Base-by-base conservation (phyloP, 2,329 filamentous ascomycete species). In the Penicillium sp. region DNA sequence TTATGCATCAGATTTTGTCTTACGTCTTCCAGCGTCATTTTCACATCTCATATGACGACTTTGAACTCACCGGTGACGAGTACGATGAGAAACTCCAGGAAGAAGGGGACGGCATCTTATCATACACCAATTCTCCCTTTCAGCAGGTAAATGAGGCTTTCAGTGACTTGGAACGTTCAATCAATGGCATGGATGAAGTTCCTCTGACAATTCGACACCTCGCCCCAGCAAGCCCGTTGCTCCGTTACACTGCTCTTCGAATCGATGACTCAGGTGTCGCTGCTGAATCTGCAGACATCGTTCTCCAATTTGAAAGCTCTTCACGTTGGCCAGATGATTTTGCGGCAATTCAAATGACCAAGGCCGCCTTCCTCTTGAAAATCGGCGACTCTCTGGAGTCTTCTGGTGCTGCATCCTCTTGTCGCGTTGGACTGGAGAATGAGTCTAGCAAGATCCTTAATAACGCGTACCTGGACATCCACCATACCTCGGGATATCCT, bases 281-380 rank as follows among this genome's bases (percentile, higher is more conserved):
- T 13, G 44, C 52, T 6, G 47, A 54, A 8, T 82, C 85, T 0
- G 82, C 89, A 49, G 82, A 93, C 50, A 76, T 93, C 20, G 76
- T 88, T 28, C 73, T 98, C 32, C 89, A 90, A 57, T 96, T 98
- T 52, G 92, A 98, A 66, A 85, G 84, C 3, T 96, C 92, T 5
- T 82, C 80, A 30, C 83, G 86, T 51, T 98, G 92, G 92, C 92
- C 92, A 0, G 89, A 96, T 57, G 87, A 93, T 56, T 67, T 96
- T 6, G 78, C 78, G 3, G 89, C 90, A 4, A 95, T 96, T 39
- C 92, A 98, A 61, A 80, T 88, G 56, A 89, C 88, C 9, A 98
- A 98, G 64, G 77, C 93, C 26, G 92, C 93, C 3, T 94, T 98
- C 58, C 72, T 85, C 7, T 63, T 83, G 6, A 82, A 79, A 53